Base-by-base conservation (phyloP, 2,329 filamentous ascomycete genomes). In the Pestalotiopsis sp. region DNA sequence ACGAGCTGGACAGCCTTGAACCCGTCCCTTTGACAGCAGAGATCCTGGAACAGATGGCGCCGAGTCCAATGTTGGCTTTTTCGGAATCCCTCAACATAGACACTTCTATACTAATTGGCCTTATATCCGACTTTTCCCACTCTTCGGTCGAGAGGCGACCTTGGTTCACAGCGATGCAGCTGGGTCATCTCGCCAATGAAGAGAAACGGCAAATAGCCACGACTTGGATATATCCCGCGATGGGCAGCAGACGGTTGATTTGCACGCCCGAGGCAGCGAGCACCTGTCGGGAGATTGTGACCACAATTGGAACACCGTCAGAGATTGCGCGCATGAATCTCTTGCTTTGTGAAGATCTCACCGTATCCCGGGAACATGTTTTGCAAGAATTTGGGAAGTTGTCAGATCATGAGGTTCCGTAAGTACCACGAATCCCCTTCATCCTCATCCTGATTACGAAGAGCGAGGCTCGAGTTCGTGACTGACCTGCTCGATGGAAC, bases 91-190 rank as follows among this genome's bases (percentile, higher is more conserved):
- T 91, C 38, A 90, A 91, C 74, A 84, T 91, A 68, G 89, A 91
- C 76, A 90, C 88, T 66, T 93, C 92, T 2, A 87, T 93, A 61
- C 84, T 95, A 5, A 85, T 94, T 5, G 92, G 91, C 4, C 82
- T 94, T 2, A 87, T 91, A 1, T 93, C 91, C 0, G 92, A 95
- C 74, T 88, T 94, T 36, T 92, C 90, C 1, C 91, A 94, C 75
- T 73, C 74, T 3, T 69, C 72, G 6, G 78, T 84, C 4, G 64
- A 73, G 0, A 72, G 77, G 38, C 76, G 82, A 68, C 73, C 80
- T 1, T 80, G 80, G 75, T 81, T 81, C 72, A 90, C 91, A 71
- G 82, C 80, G 25, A 88, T 89, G 59, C 89, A 93, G 64, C 81
- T 86, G 64, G 84, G 86, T n/a, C 91, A 93, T 75, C 88, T 93